Evolutionary conservation across 2,329 filamentous ascomycete genomes (phyloP), one percentile per base, ranked within the genome.

Genomic region (Metarhizium anisopliae): DNA sequence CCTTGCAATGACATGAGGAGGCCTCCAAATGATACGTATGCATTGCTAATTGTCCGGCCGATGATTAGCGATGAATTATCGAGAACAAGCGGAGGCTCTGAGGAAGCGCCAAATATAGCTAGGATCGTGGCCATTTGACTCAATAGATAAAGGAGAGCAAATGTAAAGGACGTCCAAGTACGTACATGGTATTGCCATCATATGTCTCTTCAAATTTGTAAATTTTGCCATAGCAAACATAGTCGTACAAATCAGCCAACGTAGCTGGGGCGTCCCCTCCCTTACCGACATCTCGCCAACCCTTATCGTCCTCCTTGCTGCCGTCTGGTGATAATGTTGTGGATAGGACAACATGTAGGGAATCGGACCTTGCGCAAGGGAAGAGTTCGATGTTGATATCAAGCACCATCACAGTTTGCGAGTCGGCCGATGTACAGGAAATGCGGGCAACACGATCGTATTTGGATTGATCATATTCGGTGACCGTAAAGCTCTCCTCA

Each of bases 301-400:
- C 86, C 71, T 78, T 86, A 69, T 76, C 78, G 62, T 90, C 84
- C 67, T 89, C 84, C 71, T 89, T 93, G 61, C 76, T 83, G 61
- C 94, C 94, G 69, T 97, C 94, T 51, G 96, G 82, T 55, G 88
- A 84, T 55, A 99, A 79, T 18, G 90, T 94, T 5, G 87, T 91
- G 16, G 93, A 90, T 55, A 99, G 78, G 11, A 93, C 85, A 61
- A 96, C 78, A 61, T 89, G 86, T 57, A 99, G 72, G 14, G 80
- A 86, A 63, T 96, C 92, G 68, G 87, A 88, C 8, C 84, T 75
- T 43, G 77, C 70, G 64, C 89, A 83, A 2, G 89, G 89, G 73
- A 94, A 96, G 7, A 99, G 83, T 74, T 99, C 93, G 56, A 84
- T 87, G 78, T 97, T 96, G 74, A 97, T 85, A 74, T 99, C 94